Conservation (phyloP, 2,329 filamentous ascomycete genomes). For the Aspergillus sp. region DNA sequence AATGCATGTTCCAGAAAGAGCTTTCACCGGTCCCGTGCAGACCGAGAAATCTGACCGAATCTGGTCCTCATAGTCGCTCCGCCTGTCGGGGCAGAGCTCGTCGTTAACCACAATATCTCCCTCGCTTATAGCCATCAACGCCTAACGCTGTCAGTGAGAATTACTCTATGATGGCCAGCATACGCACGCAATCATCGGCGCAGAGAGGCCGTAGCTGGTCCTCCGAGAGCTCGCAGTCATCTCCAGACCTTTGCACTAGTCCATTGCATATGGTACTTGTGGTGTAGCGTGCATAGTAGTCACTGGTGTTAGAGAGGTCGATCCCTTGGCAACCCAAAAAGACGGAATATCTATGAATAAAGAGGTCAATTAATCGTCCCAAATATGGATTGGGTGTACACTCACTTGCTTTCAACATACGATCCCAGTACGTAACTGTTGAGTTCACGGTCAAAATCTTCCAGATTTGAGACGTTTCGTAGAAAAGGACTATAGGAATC, state of each 20-base stretch:
- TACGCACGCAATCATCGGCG: conserved; percentile 81
- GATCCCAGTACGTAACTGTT: conserved; percentile 71
- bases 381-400: neutral
- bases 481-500: conserved; percentile 74
- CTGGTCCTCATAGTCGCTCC: conserved; percentile 69
- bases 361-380: conserved; percentile 8
- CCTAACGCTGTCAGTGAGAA: conserved; percentile 52
- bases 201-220: conserved; percentile 75
- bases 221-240: conserved; percentile 68
- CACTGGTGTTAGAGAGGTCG: conserved; percentile 75
- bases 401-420: conserved; percentile 80
- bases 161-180: neutral
- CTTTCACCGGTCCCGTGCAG: conserved; percentile 80
- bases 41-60: conserved; percentile 92
- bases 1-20: conserved; percentile 77
- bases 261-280: conserved; percentile 91
- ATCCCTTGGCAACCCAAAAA: conserved; percentile 80
- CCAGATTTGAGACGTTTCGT: conserved; percentile 73
- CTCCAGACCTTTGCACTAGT: conserved; percentile 86
- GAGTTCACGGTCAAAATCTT: conserved; percentile 77
- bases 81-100: conserved; percentile 71
- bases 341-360: conserved; percentile 71
- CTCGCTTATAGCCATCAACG: conserved; percentile 85
- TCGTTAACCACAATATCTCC: conserved; percentile 78
- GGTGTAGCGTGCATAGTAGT: conserved; percentile 91